Evolutionary conservation across 768 basidiomycete genomes (phyloP), one percentile per base, ranked within the genome.

Genomic region (Ramaria sp.): DNA sequence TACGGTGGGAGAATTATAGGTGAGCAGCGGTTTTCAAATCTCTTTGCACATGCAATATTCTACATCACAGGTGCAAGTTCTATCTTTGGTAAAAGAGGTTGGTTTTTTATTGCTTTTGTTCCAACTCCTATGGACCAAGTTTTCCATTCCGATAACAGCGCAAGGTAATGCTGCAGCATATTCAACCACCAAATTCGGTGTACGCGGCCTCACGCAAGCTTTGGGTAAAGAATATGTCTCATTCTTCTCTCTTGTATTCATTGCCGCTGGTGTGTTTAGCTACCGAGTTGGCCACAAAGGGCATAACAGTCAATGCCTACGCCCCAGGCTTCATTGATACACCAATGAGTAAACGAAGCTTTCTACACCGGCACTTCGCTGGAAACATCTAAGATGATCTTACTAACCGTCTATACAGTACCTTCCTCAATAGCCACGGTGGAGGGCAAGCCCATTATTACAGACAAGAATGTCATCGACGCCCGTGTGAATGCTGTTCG

Each of bases 151-250:
- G 5, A 68, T 59, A 1, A 36, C 67, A 27, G 69, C 66, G 6
- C 63, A 68, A 25, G 57, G n/a, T 34, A 8, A 34, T 9, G 9
- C 13, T 34, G 32, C 32, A 13, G 32, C 32, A 34, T 76, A 76
- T 55, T 61, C 59, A 39, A 60, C 66, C 0, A 69, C 68, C 3
- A 75, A 77, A 59, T 74, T 73, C 58, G 73, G 72, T 2, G 48
- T 77, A 0, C 64, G 72, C 25, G 72, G 70, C 15, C 58, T 76
- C 25, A 74, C 75, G 0, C 73, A 74, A 34, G 3, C 32, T 20
- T 22, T 55, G 32, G 48, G 41, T 55, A 39, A 30, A 22, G 28
- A 15, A n/a, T 32, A 12, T 37, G 18, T 13, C 3, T 50, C 10
- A 42, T 13, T 38, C 13, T 24, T 12, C 22, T 37, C 15, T 6